Evolutionary conservation across 2,329 filamentous ascomycete genomes (phyloP).

Genomic region (Aureobasidium sp.): DNA sequence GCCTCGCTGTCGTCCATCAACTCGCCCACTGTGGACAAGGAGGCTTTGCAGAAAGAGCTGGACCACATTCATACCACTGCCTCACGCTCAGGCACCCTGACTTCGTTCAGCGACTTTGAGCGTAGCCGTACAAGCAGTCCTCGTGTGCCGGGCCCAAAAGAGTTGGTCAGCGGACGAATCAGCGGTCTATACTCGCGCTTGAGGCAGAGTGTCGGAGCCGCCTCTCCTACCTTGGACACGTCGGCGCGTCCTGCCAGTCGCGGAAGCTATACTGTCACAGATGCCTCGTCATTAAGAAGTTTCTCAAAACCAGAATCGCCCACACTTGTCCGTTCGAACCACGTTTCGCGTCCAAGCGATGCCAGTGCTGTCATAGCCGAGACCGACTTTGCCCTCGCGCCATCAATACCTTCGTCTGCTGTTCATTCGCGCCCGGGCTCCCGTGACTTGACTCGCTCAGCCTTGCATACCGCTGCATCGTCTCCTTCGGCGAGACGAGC

Average conservation of each 20-base stretch:
- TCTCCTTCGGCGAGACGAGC: slow-evolving; percentile 7
- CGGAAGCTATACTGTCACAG: slow-evolving; percentile 22
- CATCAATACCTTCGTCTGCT: slow-evolving; percentile 5
- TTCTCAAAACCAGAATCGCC: slow-evolving; percentile 9
- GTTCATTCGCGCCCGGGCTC: slow-evolving; percentile 14
- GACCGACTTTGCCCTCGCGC: background rate
- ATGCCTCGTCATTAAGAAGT: slow-evolving; percentile 25
- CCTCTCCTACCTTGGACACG: slow-evolving; percentile 35
- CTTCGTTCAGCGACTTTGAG: slow-evolving; percentile 91
- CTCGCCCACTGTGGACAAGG: slow-evolving; percentile 52
- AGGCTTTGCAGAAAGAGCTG: slow-evolving; percentile 68
- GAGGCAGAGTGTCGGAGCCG: slow-evolving; percentile 37
- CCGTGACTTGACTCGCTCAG: slow-evolving; percentile 11
- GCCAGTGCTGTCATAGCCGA: background rate
- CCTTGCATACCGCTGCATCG: slow-evolving; percentile 4
- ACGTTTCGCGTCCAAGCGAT: slow-evolving; percentile 1
- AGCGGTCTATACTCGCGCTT: slow-evolving; percentile 85
- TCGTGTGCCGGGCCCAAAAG: slow-evolving; percentile 27
- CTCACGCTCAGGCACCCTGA: slow-evolving; percentile 76
- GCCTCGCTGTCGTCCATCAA: slow-evolving; percentile 34
- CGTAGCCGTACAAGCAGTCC: slow-evolving; percentile 48
- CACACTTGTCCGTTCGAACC: slow-evolving; percentile 5
- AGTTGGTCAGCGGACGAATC: slow-evolving; percentile 41
- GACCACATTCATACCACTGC: slow-evolving; percentile 84
- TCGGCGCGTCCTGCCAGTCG: slow-evolving; percentile 62